Percentiles rank a stretch among this genome's conserved stretches.
Conservation (phyloP, 148 eudicot genomes). For the Salicornia ramosissima region DNA sequence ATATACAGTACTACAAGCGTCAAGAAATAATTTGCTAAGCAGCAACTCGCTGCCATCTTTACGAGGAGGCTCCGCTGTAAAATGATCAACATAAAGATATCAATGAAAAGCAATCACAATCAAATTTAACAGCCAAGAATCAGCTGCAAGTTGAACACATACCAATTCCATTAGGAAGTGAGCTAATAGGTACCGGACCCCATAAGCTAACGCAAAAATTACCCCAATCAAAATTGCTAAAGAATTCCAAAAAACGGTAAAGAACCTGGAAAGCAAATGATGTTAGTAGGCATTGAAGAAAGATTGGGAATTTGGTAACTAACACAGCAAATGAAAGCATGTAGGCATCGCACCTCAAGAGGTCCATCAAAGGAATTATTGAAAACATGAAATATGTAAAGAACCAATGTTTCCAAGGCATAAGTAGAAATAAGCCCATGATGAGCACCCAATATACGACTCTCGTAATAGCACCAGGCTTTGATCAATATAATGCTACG, state of each 20-base stretch:
- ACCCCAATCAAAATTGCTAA: slow-evolving; percentile 94
- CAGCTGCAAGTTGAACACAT: background rate
- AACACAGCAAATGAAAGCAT: no score
- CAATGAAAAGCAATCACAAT: background rate
- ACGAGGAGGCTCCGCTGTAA: slow-evolving; percentile 81
- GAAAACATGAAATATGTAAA: slow-evolving; percentile 91
- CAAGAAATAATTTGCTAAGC: slow-evolving; percentile 67
- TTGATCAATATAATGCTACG: slow-evolving; percentile 92
- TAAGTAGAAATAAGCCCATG: slow-evolving; percentile 96
- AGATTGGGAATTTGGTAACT: no score
- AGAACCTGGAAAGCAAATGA: slow-evolving; percentile 57
- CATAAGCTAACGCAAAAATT: slow-evolving; percentile 84
- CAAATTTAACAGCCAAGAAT: no score
- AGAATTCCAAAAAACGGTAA: slow-evolving; percentile 89
- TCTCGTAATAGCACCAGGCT: slow-evolving; percentile 98
- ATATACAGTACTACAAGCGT: slow-evolving; percentile 70
- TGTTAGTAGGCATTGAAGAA: no score
- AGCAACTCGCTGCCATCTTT: slow-evolving; percentile 67
- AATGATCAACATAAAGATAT: slow-evolving; percentile 12
- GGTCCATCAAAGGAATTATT: slow-evolving; percentile 88
- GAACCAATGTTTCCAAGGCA: slow-evolving; percentile 94
- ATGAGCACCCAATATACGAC: slow-evolving; percentile 97
- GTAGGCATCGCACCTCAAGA: slow-evolving; percentile 70
- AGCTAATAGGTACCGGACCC: slow-evolving; percentile 83
- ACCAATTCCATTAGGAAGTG: slow-evolving; percentile 84